Conservation (phyloP, 352 stramenopile genomes). For the Plasmopara viticola region DNA sequence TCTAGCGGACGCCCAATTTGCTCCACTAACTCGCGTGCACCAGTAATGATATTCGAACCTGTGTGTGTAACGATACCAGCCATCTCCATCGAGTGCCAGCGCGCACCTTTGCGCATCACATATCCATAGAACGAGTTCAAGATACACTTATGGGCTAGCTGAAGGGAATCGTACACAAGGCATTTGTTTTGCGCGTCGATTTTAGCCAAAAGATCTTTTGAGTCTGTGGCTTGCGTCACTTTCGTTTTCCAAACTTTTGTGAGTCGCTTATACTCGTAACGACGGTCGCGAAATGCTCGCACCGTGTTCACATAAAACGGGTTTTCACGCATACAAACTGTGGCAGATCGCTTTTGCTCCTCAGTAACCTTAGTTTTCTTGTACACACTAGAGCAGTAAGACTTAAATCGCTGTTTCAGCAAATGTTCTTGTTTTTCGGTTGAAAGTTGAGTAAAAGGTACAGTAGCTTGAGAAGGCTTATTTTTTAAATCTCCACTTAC, state of each 20-base stretch:
- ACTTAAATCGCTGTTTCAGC: constrained; percentile 78
- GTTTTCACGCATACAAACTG: constrained; percentile 99
- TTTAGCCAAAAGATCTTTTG: constrained; percentile 81
- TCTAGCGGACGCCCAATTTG: constrained; percentile 96
- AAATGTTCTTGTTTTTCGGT: constrained; percentile 57
- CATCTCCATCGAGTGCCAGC: constrained; percentile 99
- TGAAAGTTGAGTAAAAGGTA: constrained; percentile 56
- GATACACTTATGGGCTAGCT: constrained; percentile 99
- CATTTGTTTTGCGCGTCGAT: constrained; percentile 84
- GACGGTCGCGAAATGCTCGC: constrained; percentile 96
- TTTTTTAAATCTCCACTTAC: constrained; percentile 11
- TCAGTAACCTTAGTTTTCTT: constrained; percentile 96
- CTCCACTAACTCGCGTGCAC: constrained; percentile 90
- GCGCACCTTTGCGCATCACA: constrained; percentile 98
- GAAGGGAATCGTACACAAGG: constrained; percentile 96
- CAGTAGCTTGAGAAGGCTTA: constrained; percentile 13
- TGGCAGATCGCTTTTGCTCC: constrained; percentile 91
- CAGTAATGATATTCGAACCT: constrained; percentile 97
- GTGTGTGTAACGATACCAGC: constrained; percentile 99
- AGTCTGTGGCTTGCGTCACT: constrained; percentile 61
- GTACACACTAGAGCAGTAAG: constrained; percentile 97
- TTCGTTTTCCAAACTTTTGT: constrained; percentile 94
- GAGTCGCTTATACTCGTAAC: constrained; percentile 99
- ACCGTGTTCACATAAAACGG: constrained; percentile 99
- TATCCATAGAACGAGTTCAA: constrained; percentile 99